Base-by-base conservation (phyloP, 805 yeast genomes). In the Metschnikowia hibisci region DNA sequence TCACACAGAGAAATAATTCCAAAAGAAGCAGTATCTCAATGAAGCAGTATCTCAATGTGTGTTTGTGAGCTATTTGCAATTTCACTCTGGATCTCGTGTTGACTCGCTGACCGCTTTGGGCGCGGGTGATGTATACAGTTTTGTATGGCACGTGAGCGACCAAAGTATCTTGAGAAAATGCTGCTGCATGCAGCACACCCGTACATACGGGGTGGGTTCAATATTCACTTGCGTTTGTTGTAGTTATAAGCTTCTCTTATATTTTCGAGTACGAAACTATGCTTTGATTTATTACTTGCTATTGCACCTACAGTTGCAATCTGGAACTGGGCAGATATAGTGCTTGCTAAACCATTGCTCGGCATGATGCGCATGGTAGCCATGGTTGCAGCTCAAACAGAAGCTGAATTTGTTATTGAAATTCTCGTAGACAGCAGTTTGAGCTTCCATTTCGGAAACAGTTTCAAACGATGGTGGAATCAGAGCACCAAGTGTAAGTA, bases 301-400 rank as follows among this genome's bases (percentile, higher is more conserved):
- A 54, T 84, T 84, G 61, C 98, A 91, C 39, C 78, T 71, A 57
- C 99, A 91, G 32, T 74, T 71, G 57, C 99, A 91, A 33, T 89
- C 95, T 0, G 97, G 96, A 3, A 91, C 96, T 0, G 99, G 97
- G 57, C 99, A 91, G 1, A 86, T 78, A 43, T 77, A 78, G 55
- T 90, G 96, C 60, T 82, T 83, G 20, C 83, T 76, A 61, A 91
- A 91, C 99, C 99, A 91, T 56, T 90, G 95, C 50, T 87, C 89
- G 0, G 97, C 97, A 61, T 91, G 99, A 4, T 85, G 89, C 0
- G 96, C 89, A 65, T 91, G 99, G 78, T 82, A 82, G 1, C 96
- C 96, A 56, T 91, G 99, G 58, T 85, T 87, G 60, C 99, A 91
- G 27, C 82, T 78, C 50, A 91, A 65, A 57, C 99, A 91, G 64